phyloP scores from a whole-genome alignment of 2,329 filamentous ascomycete species.

The Beauveria sp. region DNA sequence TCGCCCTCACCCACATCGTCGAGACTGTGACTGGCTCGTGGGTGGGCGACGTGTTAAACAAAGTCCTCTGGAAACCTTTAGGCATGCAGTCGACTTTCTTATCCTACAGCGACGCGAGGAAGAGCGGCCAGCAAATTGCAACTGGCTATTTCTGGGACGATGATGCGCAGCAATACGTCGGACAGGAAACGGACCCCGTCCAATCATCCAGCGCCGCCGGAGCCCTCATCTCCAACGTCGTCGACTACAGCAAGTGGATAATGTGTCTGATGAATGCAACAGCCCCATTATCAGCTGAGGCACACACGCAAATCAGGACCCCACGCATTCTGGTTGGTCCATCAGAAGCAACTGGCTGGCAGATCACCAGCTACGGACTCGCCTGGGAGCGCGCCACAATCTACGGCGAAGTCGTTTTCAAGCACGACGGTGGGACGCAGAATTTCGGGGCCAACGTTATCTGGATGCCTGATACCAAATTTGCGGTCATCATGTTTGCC shows the following conservation, averaged over 20 bases:
- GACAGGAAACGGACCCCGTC: slow-evolving; percentile 16
- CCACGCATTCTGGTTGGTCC: background rate
- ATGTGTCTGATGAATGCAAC: slow-evolving; percentile 28
- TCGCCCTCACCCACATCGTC: slow-evolving; percentile 31
- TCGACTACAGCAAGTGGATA: slow-evolving; percentile 42
- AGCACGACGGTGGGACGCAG: slow-evolving; percentile 14
- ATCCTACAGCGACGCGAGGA: background rate
- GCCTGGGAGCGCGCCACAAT: slow-evolving; percentile 15
- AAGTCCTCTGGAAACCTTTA: slow-evolving; percentile 24
- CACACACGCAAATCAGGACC: background rate
- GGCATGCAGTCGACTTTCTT: slow-evolving; percentile 19
- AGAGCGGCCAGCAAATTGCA: background rate
- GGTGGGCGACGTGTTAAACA: slow-evolving; percentile 28
- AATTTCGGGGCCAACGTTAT: slow-evolving; percentile 14
- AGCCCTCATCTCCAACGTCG: slow-evolving; percentile 31
- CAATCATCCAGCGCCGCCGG: slow-evolving; percentile 27
- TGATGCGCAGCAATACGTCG: slow-evolving; percentile 14
- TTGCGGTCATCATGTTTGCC: slow-evolving; percentile 15
- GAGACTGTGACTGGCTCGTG: slow-evolving; percentile 25
- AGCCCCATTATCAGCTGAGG: background rate
- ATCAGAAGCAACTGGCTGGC: background rate
- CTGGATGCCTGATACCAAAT: slow-evolving; percentile 15
- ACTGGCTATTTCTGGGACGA: background rate
- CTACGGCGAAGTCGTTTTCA: slow-evolving; percentile 12
- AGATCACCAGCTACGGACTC: slow-evolving; percentile 13